Percentiles rank a stretch among this genome's conserved stretches.
phyloP scores from a whole-genome alignment of 75 land plant genomes.

The Picea sitchensis region DNA sequence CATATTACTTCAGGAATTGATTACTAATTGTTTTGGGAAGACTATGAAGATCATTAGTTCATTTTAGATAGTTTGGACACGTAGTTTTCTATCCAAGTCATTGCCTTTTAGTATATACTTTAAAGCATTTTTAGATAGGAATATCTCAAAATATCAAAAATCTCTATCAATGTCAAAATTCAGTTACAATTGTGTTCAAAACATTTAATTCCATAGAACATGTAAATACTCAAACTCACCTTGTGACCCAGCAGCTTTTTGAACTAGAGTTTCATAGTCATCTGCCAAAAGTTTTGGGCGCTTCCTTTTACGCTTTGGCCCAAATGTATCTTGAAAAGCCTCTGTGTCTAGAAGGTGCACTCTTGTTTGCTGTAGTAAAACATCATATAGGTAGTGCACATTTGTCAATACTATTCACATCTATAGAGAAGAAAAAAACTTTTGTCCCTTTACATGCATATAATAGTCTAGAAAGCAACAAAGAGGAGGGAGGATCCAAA shows the following conservation, averaged over 20 bases:
- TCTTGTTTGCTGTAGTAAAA: conserved; percentile 68
- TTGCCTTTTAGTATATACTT: too few species aligned
- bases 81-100: too few species aligned
- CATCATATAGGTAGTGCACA: conserved; percentile 4
- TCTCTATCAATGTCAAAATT: too few species aligned
- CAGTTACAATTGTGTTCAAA: too few species aligned
- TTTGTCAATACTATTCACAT: neutral
- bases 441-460: neutral
- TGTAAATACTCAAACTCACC: conserved; percentile 31
- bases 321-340: conserved; percentile 83
- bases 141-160: too few species aligned
- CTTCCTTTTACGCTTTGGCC: conserved; percentile 84
- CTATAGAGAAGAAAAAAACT: neutral
- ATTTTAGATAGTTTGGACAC: too few species aligned
- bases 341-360: conserved; percentile 90
- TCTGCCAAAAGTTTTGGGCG: conserved; percentile 82
- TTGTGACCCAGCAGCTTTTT: conserved; percentile 73
- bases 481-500: neutral
- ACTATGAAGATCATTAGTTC: too few species aligned
- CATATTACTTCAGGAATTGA: too few species aligned
- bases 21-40: too few species aligned
- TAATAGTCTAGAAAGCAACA: neutral
- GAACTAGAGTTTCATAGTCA: conserved; percentile 71
- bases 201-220: too few species aligned
- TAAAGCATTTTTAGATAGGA: too few species aligned